Base-by-base conservation (phyloP, 768 basidiomycete species). In the Boletus reticuloceps region DNA sequence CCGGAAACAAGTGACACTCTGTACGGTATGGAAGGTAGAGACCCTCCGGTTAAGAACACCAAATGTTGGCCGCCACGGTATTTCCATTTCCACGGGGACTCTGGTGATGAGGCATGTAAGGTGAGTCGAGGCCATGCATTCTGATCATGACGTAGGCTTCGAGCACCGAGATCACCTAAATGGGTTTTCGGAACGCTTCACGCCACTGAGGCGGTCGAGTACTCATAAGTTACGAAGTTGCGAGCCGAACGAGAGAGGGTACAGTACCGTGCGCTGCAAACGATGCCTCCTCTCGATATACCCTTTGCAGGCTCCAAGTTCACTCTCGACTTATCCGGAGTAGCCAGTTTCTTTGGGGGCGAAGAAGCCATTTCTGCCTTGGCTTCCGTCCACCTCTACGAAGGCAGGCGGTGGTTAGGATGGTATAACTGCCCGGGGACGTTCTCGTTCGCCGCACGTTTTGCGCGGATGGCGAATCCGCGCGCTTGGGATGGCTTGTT, bases 361-460 rank as follows among this genome's bases (percentile, higher is more conserved):
- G 63, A 70, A 25, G 72, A 74, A 54, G 71, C 69, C 5, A 63
- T 74, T 22, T 63, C 71, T 9, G 71, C 72, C 27, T 72, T 75
- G 63, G 61, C 64, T 12, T 64, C 68, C 25, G 62, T 75, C 14
- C 74, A 72, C 47, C 57, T 74, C 19, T 72, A 64, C 49, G 47
- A 65, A 47, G 65, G 64, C 22, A 65, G 68, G 47, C 66, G 63
- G 37, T 75, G 69, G 69, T 53, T 74, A 14, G 74, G 72, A 17
- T 74, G 69, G 69, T 74, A 74, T 29, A 75, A 74, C 49, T 71
- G 64, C n/a, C 72, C 71, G 0, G 74, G 73, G 31, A 64, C 56
- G 11, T 70, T 68, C 36, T 48, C 50, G 5, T 60, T 74, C 37
- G 73, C 72, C 19, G 68, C 62, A 43, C 61, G 63, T 10, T 72